A percentile compares a stretch with the other conserved stretches of the same genome.
Conservation (phyloP, 2,329 filamentous ascomycete species). For the Talaromyces verruculosus region DNA sequence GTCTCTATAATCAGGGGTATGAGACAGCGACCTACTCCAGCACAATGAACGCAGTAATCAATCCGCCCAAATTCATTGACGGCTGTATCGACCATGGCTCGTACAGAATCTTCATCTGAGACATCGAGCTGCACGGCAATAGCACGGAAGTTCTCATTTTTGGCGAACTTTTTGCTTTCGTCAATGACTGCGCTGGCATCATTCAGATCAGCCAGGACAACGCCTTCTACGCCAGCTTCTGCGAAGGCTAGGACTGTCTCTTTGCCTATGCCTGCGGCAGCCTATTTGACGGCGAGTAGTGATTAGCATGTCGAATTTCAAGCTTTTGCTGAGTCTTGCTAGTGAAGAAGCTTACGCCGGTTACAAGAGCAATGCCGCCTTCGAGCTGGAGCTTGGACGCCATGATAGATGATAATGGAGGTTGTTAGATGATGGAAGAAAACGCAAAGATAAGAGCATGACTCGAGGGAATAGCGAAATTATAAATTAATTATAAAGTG, state of each 20-base stretch:
- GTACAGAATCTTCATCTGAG: conserved; percentile 2
- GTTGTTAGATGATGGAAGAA: neutral
- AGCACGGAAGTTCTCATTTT: neutral
- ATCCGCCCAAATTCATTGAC: conserved; percentile 14
- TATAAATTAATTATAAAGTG: neutral
- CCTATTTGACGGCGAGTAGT: neutral
- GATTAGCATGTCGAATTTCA: neutral
- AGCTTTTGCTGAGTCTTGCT: neutral
- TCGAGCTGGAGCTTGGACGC: conserved; percentile 7
- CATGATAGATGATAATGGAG: neutral
- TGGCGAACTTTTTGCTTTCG: conserved; percentile 13
- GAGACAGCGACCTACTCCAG: conserved; percentile 2
- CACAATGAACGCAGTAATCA: conserved; percentile 14
- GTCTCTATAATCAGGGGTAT: neutral
- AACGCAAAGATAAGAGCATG: neutral
- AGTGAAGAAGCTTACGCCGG: conserved; percentile 1
- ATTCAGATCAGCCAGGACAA: conserved; percentile 9
- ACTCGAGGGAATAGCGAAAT: neutral
- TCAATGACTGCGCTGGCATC: neutral
- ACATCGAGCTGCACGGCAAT: conserved; percentile 4
- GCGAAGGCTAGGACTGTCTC: conserved; percentile 1
- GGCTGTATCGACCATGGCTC: conserved; percentile 12
- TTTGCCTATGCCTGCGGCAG: neutral
- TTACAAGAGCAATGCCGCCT: conserved; percentile 6
- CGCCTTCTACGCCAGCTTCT: conserved; percentile 10